Evolutionary conservation across 768 basidiomycete genomes (phyloP).

Genomic region (Lenzites betulinus): DNA sequence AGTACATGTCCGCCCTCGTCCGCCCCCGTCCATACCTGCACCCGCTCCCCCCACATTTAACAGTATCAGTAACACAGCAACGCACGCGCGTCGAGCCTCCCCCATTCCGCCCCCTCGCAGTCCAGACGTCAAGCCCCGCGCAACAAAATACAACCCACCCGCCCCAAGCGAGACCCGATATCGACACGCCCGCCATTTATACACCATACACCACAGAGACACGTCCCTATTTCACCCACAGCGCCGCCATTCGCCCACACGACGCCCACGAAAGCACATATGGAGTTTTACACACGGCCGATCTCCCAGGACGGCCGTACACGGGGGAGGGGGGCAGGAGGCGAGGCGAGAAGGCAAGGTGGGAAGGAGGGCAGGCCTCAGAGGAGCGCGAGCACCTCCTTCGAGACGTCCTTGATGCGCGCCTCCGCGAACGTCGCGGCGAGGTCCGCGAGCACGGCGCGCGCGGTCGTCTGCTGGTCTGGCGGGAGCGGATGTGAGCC

Average conservation of each 20-base stretch:
- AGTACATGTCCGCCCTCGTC: neutral
- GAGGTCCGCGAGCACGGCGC: conserved; percentile 41
- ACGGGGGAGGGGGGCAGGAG: too few species aligned
- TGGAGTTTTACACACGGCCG: too few species aligned
- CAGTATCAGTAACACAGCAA: too few species aligned
- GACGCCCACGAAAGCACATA: neutral
- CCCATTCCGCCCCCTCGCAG: too few species aligned
- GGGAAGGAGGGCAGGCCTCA: neutral
- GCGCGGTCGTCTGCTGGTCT: conserved; percentile 44
- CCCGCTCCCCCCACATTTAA: too few species aligned
- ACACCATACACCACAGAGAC: neutral
- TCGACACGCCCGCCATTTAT: too few species aligned
- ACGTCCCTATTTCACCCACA: conserved; percentile 14
- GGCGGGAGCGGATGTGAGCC: conserved; percentile 39
- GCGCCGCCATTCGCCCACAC: too few species aligned
- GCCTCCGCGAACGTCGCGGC: conserved; percentile 57
- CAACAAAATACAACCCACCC: neutral
- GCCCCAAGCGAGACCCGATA: too few species aligned
- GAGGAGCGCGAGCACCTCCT: conserved; percentile 19
- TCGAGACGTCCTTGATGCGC: conserved; percentile 46
- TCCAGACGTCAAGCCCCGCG: too few species aligned
- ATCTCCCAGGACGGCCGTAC: too few species aligned
- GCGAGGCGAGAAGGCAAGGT: neutral
- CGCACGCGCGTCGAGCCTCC: too few species aligned
- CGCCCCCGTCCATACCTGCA: too few species aligned